These are phyloP conservation scores for Stentor coeruleus DNA, from an alignment of 73 alveolate genomes.

Conservation along the genomic window DNA sequence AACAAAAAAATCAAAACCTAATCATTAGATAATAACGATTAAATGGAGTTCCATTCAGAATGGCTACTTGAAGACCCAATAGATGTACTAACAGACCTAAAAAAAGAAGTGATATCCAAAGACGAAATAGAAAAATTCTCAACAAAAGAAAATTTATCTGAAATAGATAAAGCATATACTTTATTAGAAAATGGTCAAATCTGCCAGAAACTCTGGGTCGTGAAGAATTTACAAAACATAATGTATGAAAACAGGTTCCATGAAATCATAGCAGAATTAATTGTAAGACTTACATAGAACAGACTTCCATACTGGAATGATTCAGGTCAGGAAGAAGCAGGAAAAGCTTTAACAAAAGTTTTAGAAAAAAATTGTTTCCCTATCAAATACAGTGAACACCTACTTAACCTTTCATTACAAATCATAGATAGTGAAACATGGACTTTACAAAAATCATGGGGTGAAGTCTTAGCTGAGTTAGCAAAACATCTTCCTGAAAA, in stretches of 20 bases:
- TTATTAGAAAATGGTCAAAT: conserved; percentile 6
- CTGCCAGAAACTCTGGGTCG: conserved; percentile 20
- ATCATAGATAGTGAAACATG: conserved; percentile 11
- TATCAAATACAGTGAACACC: neutral
- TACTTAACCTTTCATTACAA: neutral
- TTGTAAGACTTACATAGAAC: neutral
- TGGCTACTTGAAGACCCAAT: conserved; percentile 22
- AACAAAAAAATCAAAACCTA: neutral
- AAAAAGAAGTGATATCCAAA: neutral
- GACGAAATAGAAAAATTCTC: conserved; percentile 6
- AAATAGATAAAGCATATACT: neutral
- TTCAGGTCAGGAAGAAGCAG: conserved; percentile 24
- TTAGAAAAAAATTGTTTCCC: neutral
- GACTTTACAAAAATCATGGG: neutral
- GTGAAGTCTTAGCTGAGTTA: neutral
- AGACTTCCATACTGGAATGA: conserved; percentile 25
- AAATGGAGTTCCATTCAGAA: conserved; percentile 20
- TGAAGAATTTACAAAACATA: neutral
- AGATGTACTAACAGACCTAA: neutral
- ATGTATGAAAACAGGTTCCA: neutral
- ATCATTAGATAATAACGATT: neutral
- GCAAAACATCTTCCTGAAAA: neutral
- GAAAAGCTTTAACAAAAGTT: neutral
- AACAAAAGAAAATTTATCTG: conserved; percentile 13
- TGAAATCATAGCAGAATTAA: neutral